Evolutionary conservation across 805 yeast genomes (phyloP).

Genomic region (Cyberlindnera maritima): DNA sequence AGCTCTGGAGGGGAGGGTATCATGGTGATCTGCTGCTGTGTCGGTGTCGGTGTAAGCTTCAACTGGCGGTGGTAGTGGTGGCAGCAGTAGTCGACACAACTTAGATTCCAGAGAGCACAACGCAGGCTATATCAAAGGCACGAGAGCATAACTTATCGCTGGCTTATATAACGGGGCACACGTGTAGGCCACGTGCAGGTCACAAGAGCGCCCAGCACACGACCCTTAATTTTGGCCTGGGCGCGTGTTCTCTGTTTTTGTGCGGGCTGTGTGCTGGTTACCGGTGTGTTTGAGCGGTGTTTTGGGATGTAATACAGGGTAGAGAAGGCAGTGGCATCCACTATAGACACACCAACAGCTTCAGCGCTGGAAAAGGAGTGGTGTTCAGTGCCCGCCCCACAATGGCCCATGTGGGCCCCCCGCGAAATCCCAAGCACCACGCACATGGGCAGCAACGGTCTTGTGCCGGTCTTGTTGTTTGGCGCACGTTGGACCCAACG

Average conservation of each 20-base stretch:
- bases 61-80: too few relatives aligned
- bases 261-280: too few relatives aligned
- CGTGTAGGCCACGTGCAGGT: constrained; percentile 20
- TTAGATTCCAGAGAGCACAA: not conserved
- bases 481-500: not conserved
- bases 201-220: constrained; percentile 9
- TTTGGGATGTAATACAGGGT: too few relatives aligned
- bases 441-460: not conserved
- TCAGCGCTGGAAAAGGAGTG: too few relatives aligned
- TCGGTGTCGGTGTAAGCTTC: too few relatives aligned
- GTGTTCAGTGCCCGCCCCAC: not conserved
- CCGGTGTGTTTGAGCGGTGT: not conserved
- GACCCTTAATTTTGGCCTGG: constrained; percentile 1
- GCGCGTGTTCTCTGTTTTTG: not conserved
- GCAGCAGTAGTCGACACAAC: not conserved
- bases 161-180: constrained; percentile 4
- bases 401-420: not conserved
- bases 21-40: constrained; percentile 1
- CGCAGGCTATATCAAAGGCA: not conserved
- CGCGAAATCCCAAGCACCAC: not conserved
- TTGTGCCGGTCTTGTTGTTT: not conserved
- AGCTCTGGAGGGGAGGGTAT: constrained; percentile 48
- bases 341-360: too few relatives aligned
- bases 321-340: too few relatives aligned
- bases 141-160: not conserved